These are phyloP conservation scores for Ophiostoma ulmi DNA, from an alignment of 2,329 filamentous ascomycete species.

Conservation along the genomic window DNA sequence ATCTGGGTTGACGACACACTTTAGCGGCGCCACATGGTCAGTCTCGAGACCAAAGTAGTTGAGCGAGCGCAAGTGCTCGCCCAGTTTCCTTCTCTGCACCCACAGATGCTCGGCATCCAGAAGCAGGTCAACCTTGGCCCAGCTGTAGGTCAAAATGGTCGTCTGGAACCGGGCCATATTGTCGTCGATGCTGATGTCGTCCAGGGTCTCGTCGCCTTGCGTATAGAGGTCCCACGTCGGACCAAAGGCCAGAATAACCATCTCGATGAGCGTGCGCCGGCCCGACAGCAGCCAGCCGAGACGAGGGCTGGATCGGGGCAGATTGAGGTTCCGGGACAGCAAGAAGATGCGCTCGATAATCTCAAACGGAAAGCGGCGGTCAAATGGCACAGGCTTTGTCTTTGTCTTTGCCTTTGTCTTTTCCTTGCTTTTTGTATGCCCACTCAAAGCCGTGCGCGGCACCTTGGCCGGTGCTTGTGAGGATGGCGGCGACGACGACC, in stretches of 20 bases:
- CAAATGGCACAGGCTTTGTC: constrained; percentile 17
- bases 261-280: constrained; percentile 33
- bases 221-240: constrained; percentile 40
- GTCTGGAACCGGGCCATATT: background rate
- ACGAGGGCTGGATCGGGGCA: constrained; percentile 42
- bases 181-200: background rate
- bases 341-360: constrained; percentile 51
- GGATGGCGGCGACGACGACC: constrained; percentile 1
- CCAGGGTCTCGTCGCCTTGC: constrained; percentile 32
- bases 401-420: background rate
- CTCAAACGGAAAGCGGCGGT: constrained; percentile 44
- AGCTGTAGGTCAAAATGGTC: constrained; percentile 23
- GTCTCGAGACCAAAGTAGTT: background rate
- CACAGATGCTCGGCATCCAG: constrained; percentile 27
- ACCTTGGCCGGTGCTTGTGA: background rate
- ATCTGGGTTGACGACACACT: background rate
- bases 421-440: too few species aligned
- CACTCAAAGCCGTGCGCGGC: background rate
- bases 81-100: constrained; percentile 1
- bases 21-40: background rate
- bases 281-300: constrained; percentile 46
- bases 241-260: constrained; percentile 38
- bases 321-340: constrained; percentile 45
- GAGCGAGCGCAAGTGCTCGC: background rate
- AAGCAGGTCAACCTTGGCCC: constrained; percentile 24